A percentile compares a stretch with the other conserved stretches of the same genome.
Evolutionary conservation across 768 basidiomycete species (phyloP).

Genomic region (Mycena capillaripes): DNA sequence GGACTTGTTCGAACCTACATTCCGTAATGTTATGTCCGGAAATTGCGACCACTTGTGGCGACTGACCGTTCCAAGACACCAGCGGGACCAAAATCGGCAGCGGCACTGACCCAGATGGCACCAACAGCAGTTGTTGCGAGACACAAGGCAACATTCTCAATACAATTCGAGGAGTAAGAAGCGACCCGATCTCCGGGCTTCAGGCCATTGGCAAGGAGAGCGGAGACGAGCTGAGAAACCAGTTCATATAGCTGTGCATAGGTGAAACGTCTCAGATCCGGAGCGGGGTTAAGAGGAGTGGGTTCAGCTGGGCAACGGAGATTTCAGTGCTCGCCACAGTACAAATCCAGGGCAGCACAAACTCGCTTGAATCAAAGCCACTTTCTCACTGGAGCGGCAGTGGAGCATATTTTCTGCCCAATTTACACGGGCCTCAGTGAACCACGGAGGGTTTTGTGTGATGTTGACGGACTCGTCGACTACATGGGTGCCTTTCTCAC

Average conservation of each 20-base stretch:
- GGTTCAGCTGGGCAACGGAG: conserved; percentile 68
- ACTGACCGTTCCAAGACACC: conserved; percentile 80
- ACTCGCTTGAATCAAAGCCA: conserved; percentile 82
- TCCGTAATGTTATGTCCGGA: conserved; percentile 16
- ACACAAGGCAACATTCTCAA: conserved; percentile 78
- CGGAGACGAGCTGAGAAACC: conserved; percentile 65
- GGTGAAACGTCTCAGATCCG: conserved; percentile 60
- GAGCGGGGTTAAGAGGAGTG: conserved; percentile 60
- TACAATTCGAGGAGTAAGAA: conserved; percentile 84
- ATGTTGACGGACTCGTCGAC: conserved; percentile 70
- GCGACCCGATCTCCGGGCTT: conserved; percentile 80
- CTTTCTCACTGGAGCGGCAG: conserved; percentile 67
- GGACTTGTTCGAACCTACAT: conserved; percentile 81
- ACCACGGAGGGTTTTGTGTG: conserved; percentile 79
- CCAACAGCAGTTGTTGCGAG: conserved; percentile 80
- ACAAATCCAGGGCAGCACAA: conserved; percentile 47
- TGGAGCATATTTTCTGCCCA: conserved; percentile 88
- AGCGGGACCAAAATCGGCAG: conserved; percentile 85
- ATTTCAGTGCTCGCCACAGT: conserved; percentile 33
- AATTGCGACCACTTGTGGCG: not conserved
- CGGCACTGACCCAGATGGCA: conserved; percentile 88
- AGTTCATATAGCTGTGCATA: conserved; percentile 70
- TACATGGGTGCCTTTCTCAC: conserved; percentile 71
- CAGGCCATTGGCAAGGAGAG: conserved; percentile 65
- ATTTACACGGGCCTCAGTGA: conserved; percentile 74